Evolutionary conservation across 2,329 filamentous ascomycete genomes (phyloP).

Genomic region (Davidsoniella virescens): DNA sequence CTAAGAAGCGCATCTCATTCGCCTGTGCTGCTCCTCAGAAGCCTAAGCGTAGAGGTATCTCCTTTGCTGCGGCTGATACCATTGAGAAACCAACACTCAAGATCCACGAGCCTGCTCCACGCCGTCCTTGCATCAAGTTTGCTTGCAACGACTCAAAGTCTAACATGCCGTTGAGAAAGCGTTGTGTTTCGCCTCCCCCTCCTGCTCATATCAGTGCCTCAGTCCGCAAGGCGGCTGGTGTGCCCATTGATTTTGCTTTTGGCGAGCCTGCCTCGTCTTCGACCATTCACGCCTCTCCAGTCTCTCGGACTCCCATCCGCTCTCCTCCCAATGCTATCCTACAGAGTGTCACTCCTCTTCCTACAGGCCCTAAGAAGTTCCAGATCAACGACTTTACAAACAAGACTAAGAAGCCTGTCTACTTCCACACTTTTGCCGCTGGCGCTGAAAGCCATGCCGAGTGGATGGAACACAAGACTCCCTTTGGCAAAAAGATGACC

Average conservation of each 20-base stretch:
- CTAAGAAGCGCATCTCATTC: constrained; percentile 14
- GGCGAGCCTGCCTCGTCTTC: constrained; percentile 9
- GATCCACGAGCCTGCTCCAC: constrained; percentile 18
- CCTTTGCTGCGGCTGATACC: not conserved
- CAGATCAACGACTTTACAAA: constrained; percentile 10
- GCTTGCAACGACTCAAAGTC: constrained; percentile 32
- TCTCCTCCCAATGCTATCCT: constrained; percentile 8
- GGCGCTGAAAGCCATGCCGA: constrained; percentile 68
- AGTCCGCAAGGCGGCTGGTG: not conserved
- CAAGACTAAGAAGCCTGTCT: constrained; percentile 30
- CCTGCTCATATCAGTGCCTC: constrained; percentile 4
- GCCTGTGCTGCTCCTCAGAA: constrained; percentile 8
- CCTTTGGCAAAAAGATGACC: constrained; percentile 56
- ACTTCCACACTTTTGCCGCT: constrained; percentile 85
- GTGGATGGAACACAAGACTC: constrained; percentile 63
- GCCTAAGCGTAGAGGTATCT: constrained; percentile 1
- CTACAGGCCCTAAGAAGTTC: constrained; percentile 10
- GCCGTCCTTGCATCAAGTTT: constrained; percentile 57
- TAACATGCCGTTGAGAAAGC: constrained; percentile 2
- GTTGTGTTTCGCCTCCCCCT: constrained; percentile 5
- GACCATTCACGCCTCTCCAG: constrained; percentile 5
- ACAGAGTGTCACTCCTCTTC: constrained; percentile 3
- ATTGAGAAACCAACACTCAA: constrained; percentile 2
- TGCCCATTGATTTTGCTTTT: not conserved
- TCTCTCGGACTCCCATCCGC: constrained; percentile 2